Percentiles rank a stretch among this genome's conserved stretches.
Evolutionary conservation across 2,329 filamentous ascomycete genomes (phyloP).

Genomic region (Waltergamsia citrina): DNA sequence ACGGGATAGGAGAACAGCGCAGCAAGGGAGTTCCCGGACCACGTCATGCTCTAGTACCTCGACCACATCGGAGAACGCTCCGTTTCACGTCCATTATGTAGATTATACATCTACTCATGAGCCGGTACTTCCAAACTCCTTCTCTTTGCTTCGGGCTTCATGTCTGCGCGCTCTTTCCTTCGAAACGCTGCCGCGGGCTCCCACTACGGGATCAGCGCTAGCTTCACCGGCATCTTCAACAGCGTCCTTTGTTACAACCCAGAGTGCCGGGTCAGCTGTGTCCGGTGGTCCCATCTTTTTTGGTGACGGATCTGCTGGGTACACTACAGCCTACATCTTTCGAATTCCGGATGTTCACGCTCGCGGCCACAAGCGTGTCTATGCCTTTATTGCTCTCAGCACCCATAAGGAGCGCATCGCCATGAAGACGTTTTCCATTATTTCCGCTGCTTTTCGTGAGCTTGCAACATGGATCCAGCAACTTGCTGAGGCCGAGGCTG

Average conservation of each 20-base stretch:
- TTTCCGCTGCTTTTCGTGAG: conserved; percentile 53
- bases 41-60: conserved; percentile 44
- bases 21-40: conserved; percentile 31
- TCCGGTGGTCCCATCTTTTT: conserved; percentile 62
- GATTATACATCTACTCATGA: conserved; percentile 63
- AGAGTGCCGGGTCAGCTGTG: conserved; percentile 41
- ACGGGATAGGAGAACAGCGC: conserved; percentile 29
- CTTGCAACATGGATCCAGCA: conserved; percentile 57
- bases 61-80: conserved; percentile 32
- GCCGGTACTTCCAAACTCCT: conserved; percentile 49
- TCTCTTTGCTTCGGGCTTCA: conserved; percentile 56
- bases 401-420: conserved; percentile 55
- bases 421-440: conserved; percentile 56
- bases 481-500: conserved; percentile 53
- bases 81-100: conserved; percentile 53
- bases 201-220: conserved; percentile 18
- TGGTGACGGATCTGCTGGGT: conserved; percentile 53
- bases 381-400: conserved; percentile 56
- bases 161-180: conserved; percentile 58
- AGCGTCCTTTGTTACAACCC: conserved; percentile 45
- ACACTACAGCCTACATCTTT: conserved; percentile 63
- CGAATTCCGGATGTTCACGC: conserved; percentile 60
- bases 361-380: conserved; percentile 58
- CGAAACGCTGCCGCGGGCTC: conserved; percentile 52
- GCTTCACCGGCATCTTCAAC: conserved; percentile 1